Conservation (phyloP, 495 filamentous ascomycete species). For the Acidiella bohemica region DNA sequence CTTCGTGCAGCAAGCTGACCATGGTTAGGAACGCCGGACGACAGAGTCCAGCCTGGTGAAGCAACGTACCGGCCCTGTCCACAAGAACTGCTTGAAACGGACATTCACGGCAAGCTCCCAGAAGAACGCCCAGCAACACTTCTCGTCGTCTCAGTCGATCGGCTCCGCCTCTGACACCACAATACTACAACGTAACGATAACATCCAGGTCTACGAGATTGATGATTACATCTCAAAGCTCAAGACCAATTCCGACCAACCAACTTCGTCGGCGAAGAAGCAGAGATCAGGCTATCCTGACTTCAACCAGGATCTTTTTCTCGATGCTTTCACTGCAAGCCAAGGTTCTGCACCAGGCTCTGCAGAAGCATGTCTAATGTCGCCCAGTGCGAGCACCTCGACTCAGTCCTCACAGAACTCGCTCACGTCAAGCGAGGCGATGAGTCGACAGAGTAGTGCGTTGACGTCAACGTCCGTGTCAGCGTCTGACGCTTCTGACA, state of each 20-base stretch:
- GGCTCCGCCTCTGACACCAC: not conserved
- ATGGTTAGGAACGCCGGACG: too few species aligned
- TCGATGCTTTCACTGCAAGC: constrained; percentile 2
- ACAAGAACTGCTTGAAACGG: too few species aligned
- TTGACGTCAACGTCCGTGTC: constrained; percentile 6
- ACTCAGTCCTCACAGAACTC: constrained; percentile 12
- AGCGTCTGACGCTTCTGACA: constrained; percentile 18
- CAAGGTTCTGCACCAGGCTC: too few species aligned
- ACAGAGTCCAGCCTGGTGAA: too few species aligned
- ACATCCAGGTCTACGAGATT: constrained; percentile 9
- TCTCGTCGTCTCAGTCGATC: too few species aligned
- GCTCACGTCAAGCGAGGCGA: constrained; percentile 9
- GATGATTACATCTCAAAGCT: constrained; percentile 11
- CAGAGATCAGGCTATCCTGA: constrained; percentile 2
- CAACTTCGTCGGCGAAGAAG: constrained; percentile 5
- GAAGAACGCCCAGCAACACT: too few species aligned
- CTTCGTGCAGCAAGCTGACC: too few species aligned
- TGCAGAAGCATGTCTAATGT: too few species aligned
- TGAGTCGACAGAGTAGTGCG: constrained; percentile 27
- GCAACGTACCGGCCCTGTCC: too few species aligned
- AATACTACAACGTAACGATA: not conserved
- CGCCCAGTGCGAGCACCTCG: constrained; percentile 14
- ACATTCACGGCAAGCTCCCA: too few species aligned
- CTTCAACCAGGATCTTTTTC: not conserved
- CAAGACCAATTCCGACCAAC: constrained; percentile 1